Base-by-base conservation (phyloP, 2,329 filamentous ascomycete genomes). In the Harringtonia lauricola region DNA sequence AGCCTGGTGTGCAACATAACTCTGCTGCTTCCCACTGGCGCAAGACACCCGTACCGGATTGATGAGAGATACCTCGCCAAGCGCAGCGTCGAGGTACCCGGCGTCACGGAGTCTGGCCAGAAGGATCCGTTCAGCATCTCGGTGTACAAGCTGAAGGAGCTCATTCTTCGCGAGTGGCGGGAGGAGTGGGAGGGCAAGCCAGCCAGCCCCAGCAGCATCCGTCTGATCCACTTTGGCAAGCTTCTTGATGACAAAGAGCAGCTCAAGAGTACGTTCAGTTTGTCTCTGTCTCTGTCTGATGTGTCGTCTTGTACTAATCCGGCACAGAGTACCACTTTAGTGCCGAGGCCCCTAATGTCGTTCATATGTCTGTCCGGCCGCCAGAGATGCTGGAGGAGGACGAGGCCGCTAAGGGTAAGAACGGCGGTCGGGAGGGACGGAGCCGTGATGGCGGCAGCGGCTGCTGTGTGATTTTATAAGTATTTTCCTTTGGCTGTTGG, bases 301-400 rank as follows among this genome's bases (percentile, higher is more conserved):
- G 17, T 24, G 19, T 24, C 8, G 4, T 24, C 24, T 30, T 17
- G 10, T 36, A 13, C 35, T 41, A 6, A 14, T 18, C 34, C 8
- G 15, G 21, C 18, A 6, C 55, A 94, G 87, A 89, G 52, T 89
- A 86, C 56, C 83, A 79, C 48, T 87, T 94, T 57, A 84, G 77
- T 56, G 70, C 71, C 26, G 81, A 87, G 49, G 68, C 72, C 12
- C 77, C 85, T 8, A 94, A 94, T 52, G 85, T 94, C 24, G 80
- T 95, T n/a, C 88, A 95, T 62, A 94, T 95, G 87, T 90, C 85
- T 7, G 80, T 95, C 54, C 84, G 86, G 54, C 88, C 88, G 3
- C 83, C 88, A 57, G 86, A 94, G 57, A 74, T 90, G 48, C 82
- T 94, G 51, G 87, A 92, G 56, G 79, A 82, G 51, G 81, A 85